phyloP scores from a whole-genome alignment of 1,284 basidiomycete genomes.

The Cryptococcus wingfieldii region DNA sequence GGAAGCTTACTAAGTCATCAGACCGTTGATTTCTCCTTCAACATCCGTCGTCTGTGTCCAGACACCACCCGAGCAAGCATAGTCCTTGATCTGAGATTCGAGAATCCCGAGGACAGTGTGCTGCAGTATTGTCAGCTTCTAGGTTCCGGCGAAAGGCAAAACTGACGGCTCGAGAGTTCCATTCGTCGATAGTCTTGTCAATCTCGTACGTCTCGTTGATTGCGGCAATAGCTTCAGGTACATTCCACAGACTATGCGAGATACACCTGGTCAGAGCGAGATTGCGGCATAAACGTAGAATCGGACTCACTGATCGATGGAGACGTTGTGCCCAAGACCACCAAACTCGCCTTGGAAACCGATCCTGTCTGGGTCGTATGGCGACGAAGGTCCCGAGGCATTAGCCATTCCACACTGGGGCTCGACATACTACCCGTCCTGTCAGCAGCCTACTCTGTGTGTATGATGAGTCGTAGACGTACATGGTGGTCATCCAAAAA shows the following conservation, averaged over 20 bases:
- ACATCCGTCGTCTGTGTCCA: slow-evolving; percentile 27
- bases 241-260: slow-evolving; percentile 17
- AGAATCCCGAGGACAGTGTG: slow-evolving; percentile 6
- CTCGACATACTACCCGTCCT: slow-evolving; percentile 12
- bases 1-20: slow-evolving; percentile 19
- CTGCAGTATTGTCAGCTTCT: too few species aligned
- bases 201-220: slow-evolving; percentile 24
- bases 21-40: slow-evolving; percentile 23
- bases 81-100: slow-evolving; percentile 5
- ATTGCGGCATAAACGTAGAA: not conserved
- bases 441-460: not conserved
- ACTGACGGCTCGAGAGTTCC: slow-evolving; percentile 21
- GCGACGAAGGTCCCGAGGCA: slow-evolving; percentile 6
- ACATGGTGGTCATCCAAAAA: slow-evolving; percentile 22
- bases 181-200: slow-evolving; percentile 10
- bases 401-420: slow-evolving; percentile 17
- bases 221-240: slow-evolving; percentile 6
- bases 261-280: too few species aligned
- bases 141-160: not conserved
- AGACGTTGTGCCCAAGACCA: slow-evolving; percentile 19
- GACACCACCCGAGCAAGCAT: slow-evolving; percentile 19
- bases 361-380: slow-evolving; percentile 18
- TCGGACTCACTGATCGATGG: slow-evolving; percentile 21
- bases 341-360: slow-evolving; percentile 27
- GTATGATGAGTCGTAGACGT: not conserved